phyloP scores from a whole-genome alignment of 2,329 filamentous ascomycete species.

The Zymoseptoria crescenta region DNA sequence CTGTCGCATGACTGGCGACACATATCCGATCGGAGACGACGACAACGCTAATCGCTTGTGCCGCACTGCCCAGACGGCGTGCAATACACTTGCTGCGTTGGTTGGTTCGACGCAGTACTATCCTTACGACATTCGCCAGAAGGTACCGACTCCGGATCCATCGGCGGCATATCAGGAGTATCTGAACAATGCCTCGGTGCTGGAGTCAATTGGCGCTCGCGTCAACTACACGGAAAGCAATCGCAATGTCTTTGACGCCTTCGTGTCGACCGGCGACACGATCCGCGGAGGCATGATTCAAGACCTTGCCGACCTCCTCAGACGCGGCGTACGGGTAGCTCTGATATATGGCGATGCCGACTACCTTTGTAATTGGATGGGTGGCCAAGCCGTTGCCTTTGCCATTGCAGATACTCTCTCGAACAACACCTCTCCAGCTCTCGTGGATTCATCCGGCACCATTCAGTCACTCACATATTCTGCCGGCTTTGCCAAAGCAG shows the following conservation, averaged over 20 bases:
- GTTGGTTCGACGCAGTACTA: constrained; percentile 28
- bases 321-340: constrained; percentile 32
- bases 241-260: constrained; percentile 40
- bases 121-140: constrained; percentile 33
- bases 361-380: constrained; percentile 37
- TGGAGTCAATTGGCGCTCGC: constrained; percentile 49
- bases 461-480: constrained; percentile 18
- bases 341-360: constrained; percentile 34
- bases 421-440: constrained; percentile 23
- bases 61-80: constrained; percentile 18
- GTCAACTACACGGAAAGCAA: constrained; percentile 47
- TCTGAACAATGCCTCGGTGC: constrained; percentile 49
- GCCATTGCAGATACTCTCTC: constrained; percentile 14
- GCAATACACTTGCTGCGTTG: constrained; percentile 5
- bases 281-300: constrained; percentile 51
- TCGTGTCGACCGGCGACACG: constrained; percentile 51
- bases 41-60: constrained; percentile 23
- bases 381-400: constrained; percentile 31
- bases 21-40: constrained; percentile 45
- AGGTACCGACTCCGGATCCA: not conserved
- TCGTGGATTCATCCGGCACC: not conserved
- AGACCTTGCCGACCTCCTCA: constrained; percentile 36
- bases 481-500: constrained; percentile 22
- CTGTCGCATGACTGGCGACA: constrained; percentile 37
- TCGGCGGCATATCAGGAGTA: constrained; percentile 35